Base-by-base conservation (phyloP, 768 basidiomycete species). In the Auricularia cornea region DNA sequence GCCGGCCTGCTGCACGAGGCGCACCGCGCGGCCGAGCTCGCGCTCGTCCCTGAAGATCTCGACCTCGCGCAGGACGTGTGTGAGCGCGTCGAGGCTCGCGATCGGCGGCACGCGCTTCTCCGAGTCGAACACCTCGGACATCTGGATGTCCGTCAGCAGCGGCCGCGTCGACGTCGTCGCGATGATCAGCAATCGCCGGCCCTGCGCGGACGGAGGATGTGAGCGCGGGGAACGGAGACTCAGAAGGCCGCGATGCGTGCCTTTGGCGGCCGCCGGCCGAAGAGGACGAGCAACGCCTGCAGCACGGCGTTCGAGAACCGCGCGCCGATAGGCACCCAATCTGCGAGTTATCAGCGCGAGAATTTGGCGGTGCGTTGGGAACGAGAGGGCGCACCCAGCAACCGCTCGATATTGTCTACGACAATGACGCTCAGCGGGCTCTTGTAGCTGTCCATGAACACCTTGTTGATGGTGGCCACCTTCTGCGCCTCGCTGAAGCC, bases 301-400 rank as follows among this genome's bases (percentile, higher is more conserved):
- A 99, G 79, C 3, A 98, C 92, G 8, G 87, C 80, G 72, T 98
- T 98, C 1, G 96, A 98, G 77, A 98, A 99, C 59, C 94, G 82
- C n/a, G 89, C 92, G 2, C 96, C 96, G 76, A 99, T 88, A 3
- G 95, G 93, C 5, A 93, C 94, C 90, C 94, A 99, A 67, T 98
- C 96, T 94, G 8, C 64, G 14, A 38, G 20, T 16, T 30, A 12
- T 56, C n/a, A 57, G n/a, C 18, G 40, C 41, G 59, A 48, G 18
- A 28, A 31, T 6, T 12, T 16, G 68, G 59, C 51, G 52, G 60
- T 61, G 23, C 4, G n/a, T 16, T 3, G 28, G 11, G 26, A 31
- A 48, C 10, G 48, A 3, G 54, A 1, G 16, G 20, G 72, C 87
- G 65, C 54, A 94, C 94, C 95, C 59, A 99, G 80, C 62, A 99